Conservation (phyloP, 1,284 basidiomycete species). For the Bondarzewia mesenterica region DNA sequence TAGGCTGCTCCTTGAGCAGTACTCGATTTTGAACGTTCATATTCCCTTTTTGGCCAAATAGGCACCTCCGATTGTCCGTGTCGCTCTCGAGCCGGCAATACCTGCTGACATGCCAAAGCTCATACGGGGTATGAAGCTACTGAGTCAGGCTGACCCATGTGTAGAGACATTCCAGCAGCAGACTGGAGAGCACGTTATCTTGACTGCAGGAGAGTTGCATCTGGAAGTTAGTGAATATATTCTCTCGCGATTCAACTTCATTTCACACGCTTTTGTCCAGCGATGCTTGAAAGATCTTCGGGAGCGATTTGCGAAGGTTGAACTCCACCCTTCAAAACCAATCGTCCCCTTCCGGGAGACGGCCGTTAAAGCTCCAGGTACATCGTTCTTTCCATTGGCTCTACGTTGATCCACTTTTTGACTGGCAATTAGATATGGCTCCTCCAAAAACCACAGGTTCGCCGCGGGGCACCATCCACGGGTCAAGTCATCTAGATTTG, state of each 20-base stretch:
- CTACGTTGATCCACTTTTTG: conserved; percentile 4
- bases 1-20: conserved; percentile 28
- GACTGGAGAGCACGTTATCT: conserved; percentile 95
- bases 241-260: conserved; percentile 10
- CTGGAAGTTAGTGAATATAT: conserved; percentile 60
- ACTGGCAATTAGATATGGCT: conserved; percentile 62
- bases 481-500: conserved; percentile 60
- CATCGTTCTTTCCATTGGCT: conserved; percentile 11
- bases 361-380: conserved; percentile 73
- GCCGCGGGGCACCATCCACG: conserved; percentile 73
- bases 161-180: conserved; percentile 96
- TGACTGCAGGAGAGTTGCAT: conserved; percentile 95
- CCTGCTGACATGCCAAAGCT: conserved; percentile 94
- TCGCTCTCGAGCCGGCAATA: conserved; percentile 85
- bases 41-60: no score
- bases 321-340: conserved; percentile 90
- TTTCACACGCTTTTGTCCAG: conserved; percentile 30
- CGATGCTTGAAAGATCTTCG: conserved; percentile 92
- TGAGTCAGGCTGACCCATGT: conserved; percentile 95
- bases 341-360: conserved; percentile 99
- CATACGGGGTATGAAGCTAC: conserved; percentile 79
- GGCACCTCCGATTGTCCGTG: conserved; percentile 89
- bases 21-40: conserved; percentile 5
- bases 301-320: conserved; percentile 90
- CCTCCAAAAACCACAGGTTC: conserved; percentile 72